A percentile compares a stretch with the other conserved stretches of the same genome.
Evolutionary conservation across 768 basidiomycete genomes (phyloP).

Genomic region (Rubroboletus pulcherrimus): DNA sequence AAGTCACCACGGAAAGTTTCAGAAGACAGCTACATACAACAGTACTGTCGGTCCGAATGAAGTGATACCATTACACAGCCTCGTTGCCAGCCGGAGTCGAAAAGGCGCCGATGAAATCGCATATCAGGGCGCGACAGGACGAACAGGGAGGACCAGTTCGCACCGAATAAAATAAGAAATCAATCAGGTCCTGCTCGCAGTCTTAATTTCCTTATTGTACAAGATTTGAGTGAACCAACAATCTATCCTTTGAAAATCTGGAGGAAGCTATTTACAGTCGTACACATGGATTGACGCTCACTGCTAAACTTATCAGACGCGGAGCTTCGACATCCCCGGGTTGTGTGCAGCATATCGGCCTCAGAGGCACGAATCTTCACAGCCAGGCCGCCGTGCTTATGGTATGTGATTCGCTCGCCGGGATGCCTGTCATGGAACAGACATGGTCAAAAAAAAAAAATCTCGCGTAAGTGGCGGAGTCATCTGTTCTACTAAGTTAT

Average conservation of each 20-base stretch:
- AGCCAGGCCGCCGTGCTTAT: not conserved
- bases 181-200: not conserved
- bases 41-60: not conserved
- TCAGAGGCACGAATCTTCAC: not conserved
- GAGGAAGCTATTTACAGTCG: not conserved
- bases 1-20: not conserved
- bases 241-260: not conserved
- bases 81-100: not conserved
- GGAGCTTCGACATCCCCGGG: not conserved
- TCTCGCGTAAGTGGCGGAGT: not conserved
- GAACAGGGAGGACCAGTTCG: not conserved
- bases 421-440: not conserved
- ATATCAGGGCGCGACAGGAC: not conserved
- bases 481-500: not conserved
- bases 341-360: no score
- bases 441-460: not conserved
- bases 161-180: not conserved
- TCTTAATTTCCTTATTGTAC: not conserved
- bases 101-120: not conserved
- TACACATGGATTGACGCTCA: not conserved
- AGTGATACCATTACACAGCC: not conserved
- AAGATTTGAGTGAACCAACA: not conserved
- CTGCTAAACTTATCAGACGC: not conserved
- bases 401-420: not conserved
- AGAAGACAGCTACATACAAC: not conserved